Base-by-base conservation (phyloP, 2,329 filamentous ascomycete species). In the Fusarium verticillioides region DNA sequence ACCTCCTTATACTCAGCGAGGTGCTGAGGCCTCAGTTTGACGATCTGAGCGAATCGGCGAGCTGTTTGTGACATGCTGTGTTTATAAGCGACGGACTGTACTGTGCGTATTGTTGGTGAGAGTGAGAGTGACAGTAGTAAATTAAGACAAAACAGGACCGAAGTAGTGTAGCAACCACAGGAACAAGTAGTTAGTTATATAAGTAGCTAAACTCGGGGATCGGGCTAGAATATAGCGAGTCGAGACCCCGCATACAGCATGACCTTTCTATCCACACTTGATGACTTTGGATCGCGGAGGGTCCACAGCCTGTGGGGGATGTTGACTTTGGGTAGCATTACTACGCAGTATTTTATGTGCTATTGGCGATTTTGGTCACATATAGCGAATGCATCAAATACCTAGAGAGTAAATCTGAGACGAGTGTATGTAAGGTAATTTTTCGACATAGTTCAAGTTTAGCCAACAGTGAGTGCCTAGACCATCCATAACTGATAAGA, bases 1-100 rank as follows among this genome's bases (percentile, higher is more conserved):
- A 89, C 91, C 76, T 91, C 87, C 80, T 94, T 95, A 84, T 95
- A 96, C 73, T 90, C 88, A 28, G 88, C 87, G 19, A 92, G 83
- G 69, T 85, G 88, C 71, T 92, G 89, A 18, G 90, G 89, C 82
- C 91, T 93, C 63, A 96, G 87, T 78, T 90, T 91, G 60, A 95
- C 87, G 73, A 94, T 92, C 81, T 95, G 93, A 43, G 88, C 92
- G 75, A 94, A 87, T 67, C 92, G 88, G 8, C 85, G 84, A 52
- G 84, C 86, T 8, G 85, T 81, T 70, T 86, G 75, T 26, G 72
- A 69, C 71, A 72, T 70, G 47, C 57, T 72, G 39, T 47, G 16
- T 47, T 42, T 8, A 34, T 18, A 50, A 43, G 23, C 30, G 19
- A n/a, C 11, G 11, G 30, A 34, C 30, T 21, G 50, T 28, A 43